Evolutionary conservation across 2,329 filamentous ascomycete species (phyloP), one percentile per base, ranked within the genome.

Genomic region (Arthrocladium fulminans): DNA sequence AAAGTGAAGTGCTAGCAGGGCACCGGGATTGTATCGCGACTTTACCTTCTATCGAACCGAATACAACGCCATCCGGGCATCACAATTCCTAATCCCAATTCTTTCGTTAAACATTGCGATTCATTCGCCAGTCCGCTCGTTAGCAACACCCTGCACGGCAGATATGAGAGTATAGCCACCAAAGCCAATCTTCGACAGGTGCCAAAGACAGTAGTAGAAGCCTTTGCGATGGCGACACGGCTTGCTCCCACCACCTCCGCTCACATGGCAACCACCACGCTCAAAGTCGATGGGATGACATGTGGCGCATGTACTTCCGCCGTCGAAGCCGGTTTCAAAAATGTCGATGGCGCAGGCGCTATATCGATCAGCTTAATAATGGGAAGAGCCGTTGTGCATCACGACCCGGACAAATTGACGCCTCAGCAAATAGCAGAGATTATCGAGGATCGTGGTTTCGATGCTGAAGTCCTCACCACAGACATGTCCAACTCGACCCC

Each of bases 241-340:
- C 22, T 39, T 3, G 45, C 38, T 20, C 37, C 44, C 1, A 43
- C 49, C 8, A 25, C 24, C 2, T 73, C 75, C 29, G 70, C 76
- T 51, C 80, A 83, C 63, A 84, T 94, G 80, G 87, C 87, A 32
- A 94, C 86, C 10, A 97, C 92, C 25, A 96, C 89, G 17, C 70
- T 98, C 52, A 86, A 84, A 61, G 84, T 98, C 34, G 88, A 85
- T 57, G 92, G 92, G 58, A 98, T 76, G 73, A 77, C 75, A 55
- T 98, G 92, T 70, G 89, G 90, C 63, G 84, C 90, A 58, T 98
- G 92, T 65, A 96, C 90, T 23, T 94, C 89, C 38, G 84, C 92
- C n/a, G 84, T 98, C 58, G 90, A 97, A 74, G 80, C 84, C 51
- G 92, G 86, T 57, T 94, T 98, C 70, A 84, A 87, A 60, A 80